Base-by-base conservation (phyloP, 2,329 filamentous ascomycete species). In the Calonectria multiphialidica region DNA sequence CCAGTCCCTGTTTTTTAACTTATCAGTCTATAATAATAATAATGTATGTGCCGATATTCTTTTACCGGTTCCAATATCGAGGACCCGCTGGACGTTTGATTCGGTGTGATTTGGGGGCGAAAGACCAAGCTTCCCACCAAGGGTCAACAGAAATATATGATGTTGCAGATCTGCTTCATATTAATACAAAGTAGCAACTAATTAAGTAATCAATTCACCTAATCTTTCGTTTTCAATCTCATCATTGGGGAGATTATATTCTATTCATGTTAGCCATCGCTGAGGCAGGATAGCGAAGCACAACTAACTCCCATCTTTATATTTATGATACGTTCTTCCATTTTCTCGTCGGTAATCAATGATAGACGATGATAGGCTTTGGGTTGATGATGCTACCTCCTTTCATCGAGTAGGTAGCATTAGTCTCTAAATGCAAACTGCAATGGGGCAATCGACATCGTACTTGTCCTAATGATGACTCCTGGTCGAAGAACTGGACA, bases 11-110 rank as follows among this genome's bases (percentile, higher is more conserved):
- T 49, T 45, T n/a, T 45, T 45, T 10, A 45, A 45, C 9, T 12
- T 2, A 45, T 45, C 1, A n/a, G 42, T 45, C n/a, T 18, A 7
- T 45, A 18, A 6, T 21, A 4, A n/a, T n/a, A n/a, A n/a, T n/a
- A n/a, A n/a, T n/a, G n/a, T 25, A 28, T 49, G 21, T 25, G 7
- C 6, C 4, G 9, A n/a, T n/a, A n/a, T 5, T 1, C 10, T 25
- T 23, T 25, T 49, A 49, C 71, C 71, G 10, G 71, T 73, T 1
- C 71, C 71, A 13, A 71, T 12, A 33, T 73, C 71, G 1, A 73
- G 68, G 15, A 68, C 67, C 2, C 59, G 63, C 5, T 66, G 47
- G 18, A 55, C 49, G 28, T 68, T 40, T 7, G 47, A 50, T 2
- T 44, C 49, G 6, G 61, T 3, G 15, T 42, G 23, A 10, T 71